Evolutionary conservation across 371 early-diverging fungal species (phyloP), one percentile per base, ranked within the genome.

Genomic region (Nematocida parisii): DNA sequence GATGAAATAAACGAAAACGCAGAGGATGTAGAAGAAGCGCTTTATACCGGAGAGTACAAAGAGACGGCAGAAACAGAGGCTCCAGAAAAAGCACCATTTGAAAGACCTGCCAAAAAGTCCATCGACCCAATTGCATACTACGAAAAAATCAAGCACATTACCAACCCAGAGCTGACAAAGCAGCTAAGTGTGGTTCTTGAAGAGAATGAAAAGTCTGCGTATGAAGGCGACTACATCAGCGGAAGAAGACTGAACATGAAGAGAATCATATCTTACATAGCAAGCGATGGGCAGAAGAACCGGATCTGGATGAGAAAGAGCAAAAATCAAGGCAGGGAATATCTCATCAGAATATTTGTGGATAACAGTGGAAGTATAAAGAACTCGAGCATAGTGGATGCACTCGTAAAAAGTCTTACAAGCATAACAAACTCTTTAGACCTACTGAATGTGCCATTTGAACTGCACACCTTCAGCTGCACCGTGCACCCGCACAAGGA

Each of bases 241-340:
- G 99, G 99, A 73, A 97, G 98, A 87, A 93, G 97, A 39, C 91
- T 99, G 72, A 98, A 97, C 87, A 96, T 98, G 95, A 93, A 95
- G 85, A 95, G 93, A 89, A 93, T 99, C 71, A 94, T 98, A 81
- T 94, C 96, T 2, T 98, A 96, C 85, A 95, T 99, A 86, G 98
- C 97, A 24, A 92, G 92, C 83, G 93, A 95, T 85, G 97, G 93
- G 89, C 93, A 93, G 89, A 96, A 94, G 89, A 97, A 98, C 89
- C 96, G 95, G 90, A 99, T 99, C 80, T 99, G 98, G 98, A 88
- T 97, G 85, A 92, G 96, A 57, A 91, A 98, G 66, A 95, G 94
- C 55, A 94, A 94, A 86, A 94, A 93, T n/a, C 91, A 92, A 82
- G 94, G 95, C 84, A 91, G 96, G 70, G 92, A 93, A 71, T 99